These are phyloP conservation scores for Trichoderma erinaceum DNA, from an alignment of 495 filamentous ascomycete genomes.

Conservation along the genomic window DNA sequence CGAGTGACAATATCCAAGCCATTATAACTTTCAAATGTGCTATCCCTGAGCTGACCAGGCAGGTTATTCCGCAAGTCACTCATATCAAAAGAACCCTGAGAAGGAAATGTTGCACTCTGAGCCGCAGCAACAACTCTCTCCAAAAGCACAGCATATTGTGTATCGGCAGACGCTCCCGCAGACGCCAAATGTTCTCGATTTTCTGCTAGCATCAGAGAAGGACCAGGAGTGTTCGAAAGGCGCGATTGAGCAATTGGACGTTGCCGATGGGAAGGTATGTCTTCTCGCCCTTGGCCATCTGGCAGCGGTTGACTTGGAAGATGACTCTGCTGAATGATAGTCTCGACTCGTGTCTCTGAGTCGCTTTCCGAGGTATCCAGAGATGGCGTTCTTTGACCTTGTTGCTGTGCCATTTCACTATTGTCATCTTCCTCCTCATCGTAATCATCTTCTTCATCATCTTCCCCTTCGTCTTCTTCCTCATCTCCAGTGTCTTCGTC, in stretches of 20 bases:
- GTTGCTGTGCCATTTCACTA: not conserved
- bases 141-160: constrained; percentile 26
- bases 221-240: too few species aligned
- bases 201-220: too few species aligned
- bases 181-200: too few species aligned
- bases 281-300: too few species aligned
- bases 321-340: too few species aligned
- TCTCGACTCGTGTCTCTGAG: not conserved
- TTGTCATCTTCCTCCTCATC: not conserved
- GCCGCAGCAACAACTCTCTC: constrained; percentile 27
- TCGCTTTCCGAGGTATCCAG: not conserved
- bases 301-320: too few species aligned
- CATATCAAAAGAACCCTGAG: constrained; percentile 20
- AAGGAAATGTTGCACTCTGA: constrained; percentile 24
- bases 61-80: constrained; percentile 10
- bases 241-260: not conserved
- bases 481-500: too few species aligned
- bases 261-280: too few species aligned
- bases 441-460: not conserved
- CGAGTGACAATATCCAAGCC: not conserved
- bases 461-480: not conserved
- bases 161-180: too few species aligned
- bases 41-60: not conserved
- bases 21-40: too few species aligned
- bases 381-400: not conserved